Evolutionary conservation across 202 grass and related monocot genomes (phyloP), one percentile per base, ranked within the genome.

Genomic region (Panicum hallii): DNA sequence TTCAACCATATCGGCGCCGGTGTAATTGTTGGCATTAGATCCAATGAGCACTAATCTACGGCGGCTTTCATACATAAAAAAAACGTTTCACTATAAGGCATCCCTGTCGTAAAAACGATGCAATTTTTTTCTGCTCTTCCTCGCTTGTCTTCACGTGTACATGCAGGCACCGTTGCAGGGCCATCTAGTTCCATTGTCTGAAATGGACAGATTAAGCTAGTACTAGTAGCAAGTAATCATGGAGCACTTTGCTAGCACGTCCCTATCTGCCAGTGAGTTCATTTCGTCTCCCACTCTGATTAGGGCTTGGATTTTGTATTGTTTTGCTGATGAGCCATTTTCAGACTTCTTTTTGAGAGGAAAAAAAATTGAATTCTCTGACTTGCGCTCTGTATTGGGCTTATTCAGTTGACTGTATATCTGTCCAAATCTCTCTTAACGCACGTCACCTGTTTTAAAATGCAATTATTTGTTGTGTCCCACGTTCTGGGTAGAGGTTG

Each of bases 391-490:
- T 23, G 69, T 20, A 5, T 36, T 47, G 4, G 4, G 42, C 11
- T 3, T 30, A 30, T 14, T 4, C 22, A 57, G 52, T 63, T 28
- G 23, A 78, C 55, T n/a, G 41, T 9, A 1, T 75, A 72, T 63
- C 19, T 49, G 46, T 71, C 78, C 0, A 30, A 16, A 22, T 58
- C 4, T 77, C 74, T 41, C 40, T 23, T 5, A 5, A 36, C 16
- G 65, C 79, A 67, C 47, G 30, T 36, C 78, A 82, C 11, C 55
- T 19, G 20, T 82, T 86, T 78, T 74, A 9, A 49, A 86, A 67
- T 61, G 66, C 15, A 75, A 47, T 70, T n/a, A 20, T 82, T 56
- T 49, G 57, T 1, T 28, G 7, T 50, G n/a, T 34, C 72, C 45
- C 78, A 48, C 63, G 78, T 72, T 86, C 55, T 20, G 10, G 26